phyloP scores from a whole-genome alignment of 2,329 filamentous ascomycete species.

The Ambrosiella beaveri region DNA sequence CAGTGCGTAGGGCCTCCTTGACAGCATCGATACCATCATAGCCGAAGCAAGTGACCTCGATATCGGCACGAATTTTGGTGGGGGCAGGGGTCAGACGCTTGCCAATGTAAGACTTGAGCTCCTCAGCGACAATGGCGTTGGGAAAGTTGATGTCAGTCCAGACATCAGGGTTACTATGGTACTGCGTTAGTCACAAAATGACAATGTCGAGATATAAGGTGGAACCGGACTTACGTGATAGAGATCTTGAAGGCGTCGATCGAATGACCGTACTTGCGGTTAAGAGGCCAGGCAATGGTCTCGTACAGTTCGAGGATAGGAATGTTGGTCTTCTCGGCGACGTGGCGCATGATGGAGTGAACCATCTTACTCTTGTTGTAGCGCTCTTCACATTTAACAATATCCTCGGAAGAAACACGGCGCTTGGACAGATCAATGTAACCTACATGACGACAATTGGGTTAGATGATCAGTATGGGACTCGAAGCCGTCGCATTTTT shows the following conservation, averaged over 20 bases:
- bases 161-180: conserved; percentile 66
- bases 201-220: not conserved
- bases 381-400: conserved; percentile 94
- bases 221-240: conserved; percentile 54
- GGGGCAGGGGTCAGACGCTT: conserved; percentile 95
- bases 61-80: conserved; percentile 96
- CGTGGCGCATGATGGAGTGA: conserved; percentile 96
- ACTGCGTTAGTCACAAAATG: not conserved
- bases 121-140: conserved; percentile 66
- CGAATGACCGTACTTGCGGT: conserved; percentile 92
- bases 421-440: conserved; percentile 99
- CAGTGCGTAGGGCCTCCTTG: conserved; percentile 78
- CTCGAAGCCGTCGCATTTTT: not conserved
- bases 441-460: conserved; percentile 22
- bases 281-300: conserved; percentile 88
- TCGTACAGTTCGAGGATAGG: conserved; percentile 94
- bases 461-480: not conserved
- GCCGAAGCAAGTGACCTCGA: conserved; percentile 87
- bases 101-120: conserved; percentile 87
- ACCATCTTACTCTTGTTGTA: conserved; percentile 99
- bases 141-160: conserved; percentile 90
- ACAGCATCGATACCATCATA: conserved; percentile 98
- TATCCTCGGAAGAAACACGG: conserved; percentile 92
- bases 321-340: conserved; percentile 86
- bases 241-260: conserved; percentile 98